phyloP scores from a whole-genome alignment of 495 filamentous ascomycete genomes.

The Letharia lupina region DNA sequence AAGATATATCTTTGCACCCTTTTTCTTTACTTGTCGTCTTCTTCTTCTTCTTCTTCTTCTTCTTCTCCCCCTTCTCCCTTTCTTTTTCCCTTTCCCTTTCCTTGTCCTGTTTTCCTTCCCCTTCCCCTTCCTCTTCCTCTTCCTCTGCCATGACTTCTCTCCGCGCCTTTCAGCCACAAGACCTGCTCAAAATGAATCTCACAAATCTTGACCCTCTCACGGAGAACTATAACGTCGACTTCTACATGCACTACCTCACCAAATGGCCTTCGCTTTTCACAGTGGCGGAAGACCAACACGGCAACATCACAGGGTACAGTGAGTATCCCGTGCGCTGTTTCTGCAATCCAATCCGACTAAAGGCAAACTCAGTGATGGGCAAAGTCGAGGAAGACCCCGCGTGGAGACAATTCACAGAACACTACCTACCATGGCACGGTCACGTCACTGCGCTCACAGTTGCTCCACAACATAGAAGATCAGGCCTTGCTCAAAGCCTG shows the following conservation, averaged over 20 bases:
- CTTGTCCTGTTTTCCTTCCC: too few species aligned
- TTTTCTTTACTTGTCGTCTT: too few species aligned
- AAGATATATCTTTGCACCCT: too few species aligned
- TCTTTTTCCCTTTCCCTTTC: too few species aligned
- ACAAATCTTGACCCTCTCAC: constrained; percentile 86
- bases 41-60: too few species aligned
- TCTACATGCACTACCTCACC: constrained; percentile 90
- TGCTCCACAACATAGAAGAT: constrained; percentile 72
- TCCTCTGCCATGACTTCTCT: constrained; percentile 50
- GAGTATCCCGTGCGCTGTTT: constrained; percentile 27
- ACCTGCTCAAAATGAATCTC: constrained; percentile 75
- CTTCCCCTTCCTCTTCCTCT: not conserved
- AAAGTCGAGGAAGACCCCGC: constrained; percentile 85
- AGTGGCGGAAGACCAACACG: constrained; percentile 69
- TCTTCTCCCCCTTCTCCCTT: too few species aligned
- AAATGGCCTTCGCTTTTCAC: constrained; percentile 92
- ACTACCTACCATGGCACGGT: constrained; percentile 94
- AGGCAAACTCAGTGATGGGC: constrained; percentile 66
- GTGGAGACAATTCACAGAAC: constrained; percentile 58
- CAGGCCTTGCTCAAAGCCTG: constrained; percentile 74
- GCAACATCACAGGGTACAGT: constrained; percentile 91
- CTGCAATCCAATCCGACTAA: not conserved
- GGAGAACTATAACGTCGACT: constrained; percentile 90
- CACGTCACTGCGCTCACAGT: constrained; percentile 96
- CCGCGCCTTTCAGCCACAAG: constrained; percentile 59